These are phyloP conservation scores for Didymella sp. DNA, from an alignment of 2,329 filamentous ascomycete species.

Conservation along the genomic window DNA sequence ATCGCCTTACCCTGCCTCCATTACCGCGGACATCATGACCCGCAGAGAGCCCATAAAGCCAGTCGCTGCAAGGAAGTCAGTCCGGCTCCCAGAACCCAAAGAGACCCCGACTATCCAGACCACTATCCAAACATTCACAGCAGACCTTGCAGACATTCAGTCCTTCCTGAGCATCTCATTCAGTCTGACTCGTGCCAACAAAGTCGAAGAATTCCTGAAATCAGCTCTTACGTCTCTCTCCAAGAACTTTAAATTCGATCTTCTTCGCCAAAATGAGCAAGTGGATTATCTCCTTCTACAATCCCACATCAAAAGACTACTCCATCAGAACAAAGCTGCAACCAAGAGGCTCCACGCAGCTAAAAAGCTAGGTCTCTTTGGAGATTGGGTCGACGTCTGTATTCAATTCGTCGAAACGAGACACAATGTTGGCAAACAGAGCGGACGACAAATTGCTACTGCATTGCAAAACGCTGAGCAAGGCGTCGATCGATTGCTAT, in stretches of 20 bases:
- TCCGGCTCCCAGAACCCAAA: slow-evolving; percentile 7
- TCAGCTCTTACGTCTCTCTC: slow-evolving; percentile 6
- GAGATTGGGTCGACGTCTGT: slow-evolving; percentile 5
- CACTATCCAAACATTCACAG: slow-evolving; percentile 7
- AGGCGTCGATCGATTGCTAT: background rate
- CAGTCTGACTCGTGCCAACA: background rate
- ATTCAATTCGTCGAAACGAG: slow-evolving; percentile 3
- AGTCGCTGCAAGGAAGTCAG: background rate
- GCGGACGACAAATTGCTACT: slow-evolving; percentile 7
- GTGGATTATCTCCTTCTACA: slow-evolving; percentile 7
- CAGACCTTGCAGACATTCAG: slow-evolving; percentile 9
- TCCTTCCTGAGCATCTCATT: slow-evolving; percentile 4
- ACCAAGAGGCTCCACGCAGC: background rate
- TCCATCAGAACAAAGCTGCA: background rate
- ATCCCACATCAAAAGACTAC: slow-evolving; percentile 6
- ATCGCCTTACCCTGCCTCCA: background rate
- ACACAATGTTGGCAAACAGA: slow-evolving; percentile 9
- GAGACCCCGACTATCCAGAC: background rate
- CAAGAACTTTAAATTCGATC: background rate
- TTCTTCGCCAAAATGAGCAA: slow-evolving; percentile 2
- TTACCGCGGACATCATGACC: background rate
- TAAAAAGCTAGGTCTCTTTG: background rate
- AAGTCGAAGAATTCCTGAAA: slow-evolving; percentile 1
- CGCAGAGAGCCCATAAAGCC: background rate
- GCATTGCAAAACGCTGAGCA: slow-evolving; percentile 4